A percentile compares a stretch with the other conserved stretches of the same genome.
Conservation (phyloP, 805 yeast species). For the Candida stauntonica region DNA sequence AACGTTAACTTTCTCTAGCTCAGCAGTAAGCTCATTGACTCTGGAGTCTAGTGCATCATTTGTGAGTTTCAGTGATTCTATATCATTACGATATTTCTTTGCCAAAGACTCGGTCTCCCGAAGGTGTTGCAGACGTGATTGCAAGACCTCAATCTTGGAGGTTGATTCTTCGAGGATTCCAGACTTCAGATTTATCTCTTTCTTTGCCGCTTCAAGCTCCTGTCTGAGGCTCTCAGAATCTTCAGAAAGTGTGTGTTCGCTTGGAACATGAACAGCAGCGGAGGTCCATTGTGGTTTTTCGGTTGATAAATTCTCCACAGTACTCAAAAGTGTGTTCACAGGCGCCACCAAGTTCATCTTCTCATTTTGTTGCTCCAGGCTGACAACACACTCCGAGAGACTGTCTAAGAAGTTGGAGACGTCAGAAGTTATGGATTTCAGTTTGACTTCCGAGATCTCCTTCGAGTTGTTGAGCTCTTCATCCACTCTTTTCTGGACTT, state of each 20-base stretch:
- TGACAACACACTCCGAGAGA: background rate
- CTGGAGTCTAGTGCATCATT: conserved; percentile 13
- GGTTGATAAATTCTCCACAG: background rate
- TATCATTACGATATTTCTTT: conserved; percentile 22
- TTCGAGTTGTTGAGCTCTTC: background rate
- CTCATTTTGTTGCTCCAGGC: conserved; percentile 2
- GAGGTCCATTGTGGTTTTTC: conserved; percentile 1
- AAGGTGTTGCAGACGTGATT: conserved; percentile 37
- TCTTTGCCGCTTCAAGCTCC: background rate
- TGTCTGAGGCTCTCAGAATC: conserved; percentile 1
- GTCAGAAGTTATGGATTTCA: background rate
- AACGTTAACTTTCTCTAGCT: conserved; percentile 23
- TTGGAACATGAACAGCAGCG: background rate
- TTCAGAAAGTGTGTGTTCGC: background rate
- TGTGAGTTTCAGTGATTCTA: conserved; percentile 13
- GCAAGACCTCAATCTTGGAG: conserved; percentile 42
- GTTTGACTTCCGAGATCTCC: conserved; percentile 2
- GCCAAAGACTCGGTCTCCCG: conserved; percentile 28
- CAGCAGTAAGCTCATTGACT: conserved; percentile 17
- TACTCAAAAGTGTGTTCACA: background rate
- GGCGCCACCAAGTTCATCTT: background rate
- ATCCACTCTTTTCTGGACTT: background rate
- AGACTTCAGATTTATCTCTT: background rate
- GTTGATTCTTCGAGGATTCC: conserved; percentile 37
- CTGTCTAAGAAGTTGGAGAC: background rate